Conservation (phyloP, 495 filamentous ascomycete species). For the Wilcoxina mikolae region DNA sequence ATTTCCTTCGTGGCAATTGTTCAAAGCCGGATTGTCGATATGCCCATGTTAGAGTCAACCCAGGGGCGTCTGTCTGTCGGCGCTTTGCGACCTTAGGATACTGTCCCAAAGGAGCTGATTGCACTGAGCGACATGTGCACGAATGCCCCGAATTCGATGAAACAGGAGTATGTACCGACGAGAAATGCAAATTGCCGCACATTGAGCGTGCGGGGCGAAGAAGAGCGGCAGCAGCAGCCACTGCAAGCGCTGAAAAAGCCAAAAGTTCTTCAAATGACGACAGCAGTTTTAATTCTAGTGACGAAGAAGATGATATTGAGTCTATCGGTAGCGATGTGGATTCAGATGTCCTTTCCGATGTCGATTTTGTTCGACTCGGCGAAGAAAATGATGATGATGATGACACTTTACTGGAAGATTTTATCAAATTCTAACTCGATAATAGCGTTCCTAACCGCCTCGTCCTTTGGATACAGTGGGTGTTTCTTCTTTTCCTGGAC, state of each 20-base stretch:
- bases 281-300: slow-evolving; percentile 66
- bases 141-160: slow-evolving; percentile 96
- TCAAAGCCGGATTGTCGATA: slow-evolving; percentile 80
- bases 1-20: slow-evolving; percentile 84
- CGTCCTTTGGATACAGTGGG: neutral
- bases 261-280: slow-evolving; percentile 36
- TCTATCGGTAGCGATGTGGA: slow-evolving; percentile 64
- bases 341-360: too few relatives aligned
- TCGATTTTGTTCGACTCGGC: slow-evolving; percentile 56
- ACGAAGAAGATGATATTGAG: slow-evolving; percentile 60
- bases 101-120: slow-evolving; percentile 68
- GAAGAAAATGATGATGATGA: slow-evolving; percentile 37
- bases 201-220: slow-evolving; percentile 68
- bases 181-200: slow-evolving; percentile 73
- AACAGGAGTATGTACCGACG: slow-evolving; percentile 64
- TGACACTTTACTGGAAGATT: slow-evolving; percentile 53
- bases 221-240: slow-evolving; percentile 38
- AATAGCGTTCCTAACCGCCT: neutral
- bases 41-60: slow-evolving; percentile 69
- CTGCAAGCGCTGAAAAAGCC: slow-evolving; percentile 17
- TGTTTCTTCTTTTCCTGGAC: neutral
- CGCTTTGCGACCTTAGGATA: slow-evolving; percentile 77
- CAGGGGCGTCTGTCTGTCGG: slow-evolving; percentile 68
- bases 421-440: slow-evolving; percentile 40
- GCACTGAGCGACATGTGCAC: slow-evolving; percentile 66